Percentiles rank a stretch among this genome's conserved stretches.
Evolutionary conservation across 179 eudicot species (phyloP).

Genomic region (Silene vulgaris): DNA sequence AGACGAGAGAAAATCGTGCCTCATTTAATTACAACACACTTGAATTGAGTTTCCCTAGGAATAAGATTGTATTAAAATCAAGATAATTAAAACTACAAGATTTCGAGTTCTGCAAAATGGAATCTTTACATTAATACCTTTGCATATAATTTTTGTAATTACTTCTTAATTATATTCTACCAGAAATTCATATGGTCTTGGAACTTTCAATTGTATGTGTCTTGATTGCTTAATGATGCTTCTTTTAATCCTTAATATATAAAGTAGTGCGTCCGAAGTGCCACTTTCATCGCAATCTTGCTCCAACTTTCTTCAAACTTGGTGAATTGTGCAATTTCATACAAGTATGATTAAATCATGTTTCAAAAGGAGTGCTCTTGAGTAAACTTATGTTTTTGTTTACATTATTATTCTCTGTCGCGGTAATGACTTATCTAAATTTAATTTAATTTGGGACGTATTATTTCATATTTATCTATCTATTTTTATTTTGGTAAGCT

Average conservation of each 20-base stretch:
- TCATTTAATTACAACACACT: constrained; percentile 25
- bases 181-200: constrained; percentile 20
- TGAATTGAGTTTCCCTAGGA: constrained; percentile 28
- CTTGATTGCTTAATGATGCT: constrained; percentile 16
- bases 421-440: too few relatives aligned
- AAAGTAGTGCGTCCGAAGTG: constrained; percentile 7
- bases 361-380: too few relatives aligned
- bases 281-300: constrained; percentile 3
- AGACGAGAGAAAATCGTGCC: constrained; percentile 28
- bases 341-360: too few relatives aligned
- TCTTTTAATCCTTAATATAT: background rate
- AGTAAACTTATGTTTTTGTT: too few relatives aligned
- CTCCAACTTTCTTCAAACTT: background rate
- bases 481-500: too few relatives aligned
- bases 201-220: constrained; percentile 28
- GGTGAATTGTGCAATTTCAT: too few relatives aligned
- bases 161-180: constrained; percentile 10
- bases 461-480: too few relatives aligned
- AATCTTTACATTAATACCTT: constrained; percentile 41
- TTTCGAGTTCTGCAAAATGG: constrained; percentile 32
- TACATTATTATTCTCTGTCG: too few relatives aligned
- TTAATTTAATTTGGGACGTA: too few relatives aligned
- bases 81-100: background rate
- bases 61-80: background rate
- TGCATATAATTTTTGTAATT: constrained; percentile 5